A percentile compares a stretch with the other conserved stretches of the same genome.
Evolutionary conservation across 129 eudicot species (phyloP).

Genomic region (Lactuca sativa): DNA sequence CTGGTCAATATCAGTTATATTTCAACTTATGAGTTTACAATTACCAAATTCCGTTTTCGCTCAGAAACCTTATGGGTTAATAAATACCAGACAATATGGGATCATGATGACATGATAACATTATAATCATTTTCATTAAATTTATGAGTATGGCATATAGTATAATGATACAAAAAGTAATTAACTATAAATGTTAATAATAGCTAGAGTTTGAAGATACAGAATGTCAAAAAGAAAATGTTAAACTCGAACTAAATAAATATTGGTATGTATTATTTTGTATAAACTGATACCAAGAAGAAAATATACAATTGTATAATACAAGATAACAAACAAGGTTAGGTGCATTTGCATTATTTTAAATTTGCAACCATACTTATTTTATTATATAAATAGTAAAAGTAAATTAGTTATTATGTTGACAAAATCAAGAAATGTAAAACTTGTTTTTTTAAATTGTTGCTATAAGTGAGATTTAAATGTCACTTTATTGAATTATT

Average conservation of each 20-base stretch:
- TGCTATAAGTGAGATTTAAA: not conserved
- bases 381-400: not conserved
- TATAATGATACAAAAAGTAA: no score
- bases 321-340: constrained; percentile 1
- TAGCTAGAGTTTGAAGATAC: not conserved
- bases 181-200: not conserved
- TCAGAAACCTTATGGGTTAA: not conserved
- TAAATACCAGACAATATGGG: no score
- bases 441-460: not conserved
- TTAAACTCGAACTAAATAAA: no score
- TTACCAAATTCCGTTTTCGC: constrained; percentile 12
- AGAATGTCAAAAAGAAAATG: not conserved
- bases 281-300: not conserved
- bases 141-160: no score
- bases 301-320: not conserved
- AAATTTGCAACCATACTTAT: not conserved
- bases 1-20: constrained; percentile 21
- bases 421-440: not conserved
- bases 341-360: not conserved
- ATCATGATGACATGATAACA: no score
- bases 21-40: constrained; percentile 7
- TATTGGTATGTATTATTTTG: no score
- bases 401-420: no score
- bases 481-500: no score
- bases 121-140: no score